Evolutionary conservation across 495 filamentous ascomycete species (phyloP).

Genomic region (Pyrenula massariospora): DNA sequence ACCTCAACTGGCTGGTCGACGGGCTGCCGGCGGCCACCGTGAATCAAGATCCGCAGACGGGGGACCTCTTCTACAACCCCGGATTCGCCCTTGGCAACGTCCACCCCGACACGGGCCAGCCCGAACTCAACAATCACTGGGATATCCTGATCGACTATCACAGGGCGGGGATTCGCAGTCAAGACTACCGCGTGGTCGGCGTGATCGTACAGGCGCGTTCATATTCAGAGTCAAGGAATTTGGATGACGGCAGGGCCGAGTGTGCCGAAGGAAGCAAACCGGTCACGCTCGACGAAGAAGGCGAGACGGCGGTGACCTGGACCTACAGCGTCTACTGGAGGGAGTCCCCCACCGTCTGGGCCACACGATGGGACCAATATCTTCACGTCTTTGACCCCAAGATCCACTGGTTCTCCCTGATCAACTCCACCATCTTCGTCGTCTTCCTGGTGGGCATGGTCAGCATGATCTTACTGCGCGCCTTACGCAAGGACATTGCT

Average conservation of each 20-base stretch:
- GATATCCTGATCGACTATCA: conserved; percentile 93
- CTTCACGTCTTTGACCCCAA: conserved; percentile 89
- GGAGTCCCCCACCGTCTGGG: conserved; percentile 71
- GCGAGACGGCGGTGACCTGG: conserved; percentile 62
- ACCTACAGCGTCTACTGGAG: conserved; percentile 88
- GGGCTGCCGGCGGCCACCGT: conserved; percentile 81
- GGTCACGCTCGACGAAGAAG: conserved; percentile 52
- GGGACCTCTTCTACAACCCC: conserved; percentile 68
- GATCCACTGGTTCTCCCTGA: conserved; percentile 96
- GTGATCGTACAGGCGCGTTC: conserved; percentile 77
- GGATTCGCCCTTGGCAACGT: conserved; percentile 74
- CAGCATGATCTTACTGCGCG: conserved; percentile 72
- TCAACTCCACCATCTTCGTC: conserved; percentile 90
- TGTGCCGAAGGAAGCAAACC: conserved; percentile 43
- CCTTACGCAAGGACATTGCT: conserved; percentile 85
- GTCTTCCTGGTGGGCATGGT: conserved; percentile 86
- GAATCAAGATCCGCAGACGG: conserved; percentile 58
- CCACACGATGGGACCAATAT: conserved; percentile 96
- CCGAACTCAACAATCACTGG: conserved; percentile 81
- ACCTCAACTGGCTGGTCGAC: conserved; percentile 92
- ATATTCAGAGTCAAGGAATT: conserved; percentile 41
- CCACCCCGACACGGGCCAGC: conserved; percentile 35
- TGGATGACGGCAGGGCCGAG: conserved; percentile 42
- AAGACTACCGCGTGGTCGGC: conserved; percentile 77
- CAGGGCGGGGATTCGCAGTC: conserved; percentile 41